phyloP scores from a whole-genome alignment of 108 stramenopile species.

The Ochromonas danica region DNA sequence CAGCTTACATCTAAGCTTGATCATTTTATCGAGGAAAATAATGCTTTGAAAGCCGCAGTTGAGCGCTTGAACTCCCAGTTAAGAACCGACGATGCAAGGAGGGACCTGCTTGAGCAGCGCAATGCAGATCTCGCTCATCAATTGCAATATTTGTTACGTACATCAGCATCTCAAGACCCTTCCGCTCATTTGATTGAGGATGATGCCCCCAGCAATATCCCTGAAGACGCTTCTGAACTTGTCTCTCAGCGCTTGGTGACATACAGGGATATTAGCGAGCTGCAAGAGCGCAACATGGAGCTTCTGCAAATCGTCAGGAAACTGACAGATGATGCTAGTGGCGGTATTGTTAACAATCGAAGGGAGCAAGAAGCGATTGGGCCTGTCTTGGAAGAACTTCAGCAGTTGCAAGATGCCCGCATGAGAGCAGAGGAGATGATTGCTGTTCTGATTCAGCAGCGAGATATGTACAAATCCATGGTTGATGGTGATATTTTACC shows the following conservation, averaged over 20 bases:
- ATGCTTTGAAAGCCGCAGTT: neutral
- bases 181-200: neutral
- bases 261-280: conserved; percentile 37
- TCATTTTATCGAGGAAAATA: neutral
- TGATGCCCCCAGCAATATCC: neutral
- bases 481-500: neutral
- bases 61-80: neutral
- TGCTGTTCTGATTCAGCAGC: conserved; percentile 18
- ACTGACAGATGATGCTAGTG: conserved; percentile 19
- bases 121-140: conserved; percentile 25
- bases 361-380: neutral
- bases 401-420: neutral
- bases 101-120: neutral
- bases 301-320: conserved; percentile 36
- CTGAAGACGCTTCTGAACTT: neutral
- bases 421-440: conserved; percentile 26
- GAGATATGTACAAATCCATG: conserved; percentile 33
- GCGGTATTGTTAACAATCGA: neutral
- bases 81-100: neutral
- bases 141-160: conserved; percentile 12
- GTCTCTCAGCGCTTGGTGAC: conserved; percentile 34
- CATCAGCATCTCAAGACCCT: neutral
- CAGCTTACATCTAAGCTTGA: conserved; percentile 23
- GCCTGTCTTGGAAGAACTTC: neutral
- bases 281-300: conserved; percentile 34